Percentiles rank a stretch among this genome's conserved stretches.
phyloP scores from a whole-genome alignment of 169 alveolate species.

The Ichthyophthirius multifiliis region DNA sequence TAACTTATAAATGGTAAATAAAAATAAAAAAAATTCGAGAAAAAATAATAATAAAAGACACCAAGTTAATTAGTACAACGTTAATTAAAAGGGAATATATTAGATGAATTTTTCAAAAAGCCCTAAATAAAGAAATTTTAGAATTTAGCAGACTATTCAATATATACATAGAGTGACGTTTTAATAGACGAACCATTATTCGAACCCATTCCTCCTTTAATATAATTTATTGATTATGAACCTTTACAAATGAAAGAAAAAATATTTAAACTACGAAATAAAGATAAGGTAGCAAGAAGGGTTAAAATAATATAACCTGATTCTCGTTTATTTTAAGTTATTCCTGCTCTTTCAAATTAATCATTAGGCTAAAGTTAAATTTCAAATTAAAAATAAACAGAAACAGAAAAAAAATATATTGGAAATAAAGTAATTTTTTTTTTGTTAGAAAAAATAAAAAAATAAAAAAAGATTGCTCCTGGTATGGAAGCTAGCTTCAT shows the following conservation, averaged over 20 bases:
- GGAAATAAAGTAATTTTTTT: constrained; percentile 27
- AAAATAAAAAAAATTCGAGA: no score
- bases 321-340: constrained; percentile 79
- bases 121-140: constrained; percentile 81
- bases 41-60: constrained; percentile 35
- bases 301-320: constrained; percentile 87
- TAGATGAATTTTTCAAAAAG: constrained; percentile 71
- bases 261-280: constrained; percentile 78
- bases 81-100: constrained; percentile 66
- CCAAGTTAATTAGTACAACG: constrained; percentile 74
- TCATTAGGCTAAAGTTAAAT: constrained; percentile 7
- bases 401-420: background rate
- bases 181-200: constrained; percentile 88
- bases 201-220: constrained; percentile 85
- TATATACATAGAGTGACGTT: constrained; percentile 80
- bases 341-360: constrained; percentile 46
- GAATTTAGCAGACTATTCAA: constrained; percentile 85
- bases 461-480: constrained; percentile 87
- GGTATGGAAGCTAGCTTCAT: constrained; percentile 88
- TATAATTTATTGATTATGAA: constrained; percentile 84
- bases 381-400: no score
- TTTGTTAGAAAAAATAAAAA: no score
- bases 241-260: constrained; percentile 80
- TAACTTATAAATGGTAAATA: no score
- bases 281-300: constrained; percentile 86